Evolutionary conservation across 192 early-diverging fungal genomes (phyloP).

Genomic region (Phlyctochytrium planicorne): DNA sequence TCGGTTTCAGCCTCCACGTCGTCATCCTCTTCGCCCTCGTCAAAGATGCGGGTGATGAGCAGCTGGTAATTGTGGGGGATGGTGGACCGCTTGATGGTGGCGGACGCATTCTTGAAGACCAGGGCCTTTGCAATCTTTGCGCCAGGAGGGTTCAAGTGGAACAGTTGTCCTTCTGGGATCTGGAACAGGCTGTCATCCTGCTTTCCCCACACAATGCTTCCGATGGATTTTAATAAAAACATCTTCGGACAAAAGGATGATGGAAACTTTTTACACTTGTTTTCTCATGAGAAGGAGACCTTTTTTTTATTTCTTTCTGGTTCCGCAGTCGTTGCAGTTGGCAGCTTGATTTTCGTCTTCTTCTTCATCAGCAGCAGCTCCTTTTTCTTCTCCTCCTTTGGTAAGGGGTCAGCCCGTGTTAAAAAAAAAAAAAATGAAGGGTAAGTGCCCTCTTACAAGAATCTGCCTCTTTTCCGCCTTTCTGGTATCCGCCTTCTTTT

Average conservation of each 20-base stretch:
- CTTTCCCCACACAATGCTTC: conserved; percentile 67
- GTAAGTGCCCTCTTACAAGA: too few relatives aligned
- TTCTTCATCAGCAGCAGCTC: background rate
- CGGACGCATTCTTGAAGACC: conserved; percentile 65
- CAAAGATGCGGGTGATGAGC: conserved; percentile 70
- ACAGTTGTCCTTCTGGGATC: conserved; percentile 62
- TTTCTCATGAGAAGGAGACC: too few relatives aligned
- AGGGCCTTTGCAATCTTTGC: conserved; percentile 8
- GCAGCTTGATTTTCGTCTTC: too few relatives aligned
- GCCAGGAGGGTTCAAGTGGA: conserved; percentile 36
- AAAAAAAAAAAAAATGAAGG: background rate
- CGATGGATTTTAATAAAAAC: conserved; percentile 66
- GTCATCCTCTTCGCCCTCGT: conserved; percentile 72
- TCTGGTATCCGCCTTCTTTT: background rate
- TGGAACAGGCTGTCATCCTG: conserved; percentile 44
- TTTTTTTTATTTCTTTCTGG: too few relatives aligned
- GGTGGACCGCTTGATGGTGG: conserved; percentile 67
- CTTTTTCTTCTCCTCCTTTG: background rate
- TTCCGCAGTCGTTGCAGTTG: too few relatives aligned
- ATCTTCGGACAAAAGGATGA: conserved; percentile 49
- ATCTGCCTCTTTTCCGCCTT: background rate
- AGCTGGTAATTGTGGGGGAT: conserved; percentile 69
- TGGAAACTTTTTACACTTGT: too few relatives aligned
- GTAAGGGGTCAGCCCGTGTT: background rate
- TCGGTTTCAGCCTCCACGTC: conserved; percentile 51